Base-by-base conservation (phyloP, 176 grass and related monocot genomes). In the Ampelocalamus luodianensis region DNA sequence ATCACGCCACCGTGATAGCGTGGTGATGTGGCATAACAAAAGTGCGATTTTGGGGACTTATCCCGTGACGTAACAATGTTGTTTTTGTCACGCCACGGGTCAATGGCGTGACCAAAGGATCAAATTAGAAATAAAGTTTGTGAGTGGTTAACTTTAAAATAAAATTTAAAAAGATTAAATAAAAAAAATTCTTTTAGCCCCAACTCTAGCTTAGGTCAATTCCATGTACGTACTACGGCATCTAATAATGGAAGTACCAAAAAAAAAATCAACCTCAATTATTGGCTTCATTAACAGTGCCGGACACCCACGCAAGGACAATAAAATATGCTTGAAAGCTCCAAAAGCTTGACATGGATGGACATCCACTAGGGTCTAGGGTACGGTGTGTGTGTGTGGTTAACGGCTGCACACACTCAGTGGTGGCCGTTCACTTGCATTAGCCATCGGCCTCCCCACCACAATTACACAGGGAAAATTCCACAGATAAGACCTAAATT, bases 281-380 rank as follows among this genome's bases (percentile, higher is more conserved):
- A 85, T 85, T 85, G 73, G 83, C 8, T 43, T 46, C 63, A 59
- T 18, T n/a, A 77, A 74, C 37, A 85, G 62, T 68, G 39, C 24
- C 8, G 48, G 22, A 54, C 60, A 82, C 51, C 67, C 5, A 61
- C 34, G 38, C 80, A 61, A 36, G 17, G 46, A 56, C 74, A 56
- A 76, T 20, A 46, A 84, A 77, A 58, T 85, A 68, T 44, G 63
- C 81, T 65, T 64, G 20, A 65, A 50, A 15, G 58, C 48, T n/a
- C 38, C 63, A 32, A 56, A 58, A 29, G 49, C 24, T 68, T 85
- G 49, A 56, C 73, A 34, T 69, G 83, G 73, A 85, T 84, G 49
- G 73, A 68, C 34, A 13, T 34, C 82, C 83, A 77, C n/a, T n/a
- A n/a, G n/a, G n/a, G n/a, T n/a, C 48, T 45, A 10, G 14, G 38